A percentile compares a stretch with the other conserved stretches of the same genome.
phyloP scores from a whole-genome alignment of 108 stramenopile genomes.

The Discostella pseudostelligera region DNA sequence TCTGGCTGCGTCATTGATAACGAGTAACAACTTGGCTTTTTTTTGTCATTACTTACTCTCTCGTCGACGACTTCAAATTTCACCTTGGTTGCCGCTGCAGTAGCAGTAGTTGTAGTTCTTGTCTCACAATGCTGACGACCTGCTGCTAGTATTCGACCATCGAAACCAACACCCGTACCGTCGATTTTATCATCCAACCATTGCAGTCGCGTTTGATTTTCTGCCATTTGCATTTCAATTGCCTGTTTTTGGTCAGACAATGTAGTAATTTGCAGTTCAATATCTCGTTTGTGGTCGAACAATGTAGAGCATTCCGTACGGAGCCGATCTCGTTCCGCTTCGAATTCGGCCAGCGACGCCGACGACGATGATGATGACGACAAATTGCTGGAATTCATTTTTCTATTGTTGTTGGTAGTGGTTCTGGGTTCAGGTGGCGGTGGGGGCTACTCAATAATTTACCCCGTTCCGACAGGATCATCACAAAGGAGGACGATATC shows the following conservation, averaged over 20 bases:
- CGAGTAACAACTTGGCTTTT: neutral
- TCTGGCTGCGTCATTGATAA: slow-evolving; percentile 31
- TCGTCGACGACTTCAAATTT: slow-evolving; percentile 7
- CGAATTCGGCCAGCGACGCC: slow-evolving; percentile 1
- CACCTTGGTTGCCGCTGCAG: neutral
- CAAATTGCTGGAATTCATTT: too few relatives aligned
- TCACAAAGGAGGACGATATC: too few relatives aligned
- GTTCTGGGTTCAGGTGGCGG: too few relatives aligned
- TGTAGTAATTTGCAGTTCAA: slow-evolving; percentile 11
- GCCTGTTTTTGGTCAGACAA: slow-evolving; percentile 35
- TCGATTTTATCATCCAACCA: slow-evolving; percentile 68
- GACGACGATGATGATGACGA: too few relatives aligned
- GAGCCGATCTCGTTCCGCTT: slow-evolving; percentile 18
- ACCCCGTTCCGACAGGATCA: too few relatives aligned
- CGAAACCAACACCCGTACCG: slow-evolving; percentile 40
- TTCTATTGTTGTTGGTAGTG: too few relatives aligned
- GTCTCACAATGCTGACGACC: neutral
- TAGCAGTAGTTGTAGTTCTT: neutral
- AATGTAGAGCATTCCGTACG: slow-evolving; percentile 9
- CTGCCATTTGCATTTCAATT: slow-evolving; percentile 46
- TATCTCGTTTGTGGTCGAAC: neutral
- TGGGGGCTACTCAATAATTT: too few relatives aligned
- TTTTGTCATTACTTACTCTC: neutral
- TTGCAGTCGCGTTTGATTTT: slow-evolving; percentile 46
- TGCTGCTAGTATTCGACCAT: too few relatives aligned